Evolutionary conservation across 2,329 filamentous ascomycete genomes (phyloP), one percentile per base, ranked within the genome.

Genomic region (Colletotrichum falcatum): DNA sequence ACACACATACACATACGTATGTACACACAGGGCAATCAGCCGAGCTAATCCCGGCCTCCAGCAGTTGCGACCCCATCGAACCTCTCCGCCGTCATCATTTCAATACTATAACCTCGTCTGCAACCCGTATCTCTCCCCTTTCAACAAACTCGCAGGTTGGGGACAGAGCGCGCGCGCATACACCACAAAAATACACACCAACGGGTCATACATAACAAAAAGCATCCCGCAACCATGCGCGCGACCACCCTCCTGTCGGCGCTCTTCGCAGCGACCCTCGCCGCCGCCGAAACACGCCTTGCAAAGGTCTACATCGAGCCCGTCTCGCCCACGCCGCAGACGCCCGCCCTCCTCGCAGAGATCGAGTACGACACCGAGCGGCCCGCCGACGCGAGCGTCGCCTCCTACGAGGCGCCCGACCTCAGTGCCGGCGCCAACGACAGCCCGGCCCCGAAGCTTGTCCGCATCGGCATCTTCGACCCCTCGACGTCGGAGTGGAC

Each of bases 391-490:
- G 81, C 86, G 44, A 81, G 84, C 42, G 77, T 91, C 39, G 72
- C 83, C 55, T 83, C 84, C 37, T 91, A 88, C 80, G 87, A 90
- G 71, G 83, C 85, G 1, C 89, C 89, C 49, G 85, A 88, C 55
- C 77, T 88, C 11, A 81, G 83, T 26, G 80, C 83, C n/a, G 5
- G 79, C 30, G 33, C 59, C 44, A 37, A 51, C 33, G 46, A 80
- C 8, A 77, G 58, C 12, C 26, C 60, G 23, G 6, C 37, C 37
- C 66, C 82, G 6, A 74, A 77, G n/a, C 83, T 89, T 12, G 82
- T 91, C 61, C 87, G 89, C 72, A 80, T 91, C 59, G 90, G 89
- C 48, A 76, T 88, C 71, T 91, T 87, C 80, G 85, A 90, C 78
- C 73, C 81, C 28, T 76, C 81, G 30, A 74, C 83, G 14, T 75